Conservation (phyloP, 768 basidiomycete species). For the Lactifluus pinguis region DNA sequence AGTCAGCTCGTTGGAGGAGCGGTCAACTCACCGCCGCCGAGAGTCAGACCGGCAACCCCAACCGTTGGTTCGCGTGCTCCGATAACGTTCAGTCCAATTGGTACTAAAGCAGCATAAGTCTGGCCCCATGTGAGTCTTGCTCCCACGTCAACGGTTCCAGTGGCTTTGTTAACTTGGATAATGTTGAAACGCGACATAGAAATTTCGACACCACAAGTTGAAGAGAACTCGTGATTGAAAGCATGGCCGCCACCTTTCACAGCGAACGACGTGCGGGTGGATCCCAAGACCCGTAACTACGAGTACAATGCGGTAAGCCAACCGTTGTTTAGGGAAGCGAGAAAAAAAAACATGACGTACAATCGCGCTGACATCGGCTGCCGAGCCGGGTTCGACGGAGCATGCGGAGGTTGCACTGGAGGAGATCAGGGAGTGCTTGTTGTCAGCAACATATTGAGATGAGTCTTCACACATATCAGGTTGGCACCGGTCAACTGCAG, state of each 20-base stretch:
- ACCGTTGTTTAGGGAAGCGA: no score
- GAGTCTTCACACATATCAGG: not conserved
- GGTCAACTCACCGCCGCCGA: slow-evolving; percentile 20
- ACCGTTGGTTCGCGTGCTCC: slow-evolving; percentile 20
- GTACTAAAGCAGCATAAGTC: slow-evolving; percentile 15
- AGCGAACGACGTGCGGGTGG: not conserved
- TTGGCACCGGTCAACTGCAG: not conserved
- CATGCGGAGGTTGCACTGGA: slow-evolving; percentile 6
- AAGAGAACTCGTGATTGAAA: slow-evolving; percentile 20
- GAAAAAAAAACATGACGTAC: not conserved
- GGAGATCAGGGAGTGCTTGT: slow-evolving; percentile 1
- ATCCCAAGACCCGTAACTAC: slow-evolving; percentile 7
- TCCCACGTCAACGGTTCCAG: slow-evolving; percentile 13
- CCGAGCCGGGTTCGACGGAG: slow-evolving; percentile 19
- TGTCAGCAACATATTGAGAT: slow-evolving; percentile 1
- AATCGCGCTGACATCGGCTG: slow-evolving; percentile 15
- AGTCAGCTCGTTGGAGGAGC: not conserved
- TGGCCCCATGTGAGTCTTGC: slow-evolving; percentile 24
- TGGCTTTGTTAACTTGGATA: not conserved
- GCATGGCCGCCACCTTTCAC: slow-evolving; percentile 23
- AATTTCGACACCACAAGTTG: slow-evolving; percentile 23
- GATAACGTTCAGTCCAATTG: slow-evolving; percentile 17
- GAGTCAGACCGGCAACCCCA: slow-evolving; percentile 21
- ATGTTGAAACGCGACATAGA: slow-evolving; percentile 20
- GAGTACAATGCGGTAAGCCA: no score